Percentiles rank a stretch among this genome's conserved stretches.
These are phyloP conservation scores for Trametes elegans DNA, from an alignment of 768 basidiomycete species.

Conservation along the genomic window DNA sequence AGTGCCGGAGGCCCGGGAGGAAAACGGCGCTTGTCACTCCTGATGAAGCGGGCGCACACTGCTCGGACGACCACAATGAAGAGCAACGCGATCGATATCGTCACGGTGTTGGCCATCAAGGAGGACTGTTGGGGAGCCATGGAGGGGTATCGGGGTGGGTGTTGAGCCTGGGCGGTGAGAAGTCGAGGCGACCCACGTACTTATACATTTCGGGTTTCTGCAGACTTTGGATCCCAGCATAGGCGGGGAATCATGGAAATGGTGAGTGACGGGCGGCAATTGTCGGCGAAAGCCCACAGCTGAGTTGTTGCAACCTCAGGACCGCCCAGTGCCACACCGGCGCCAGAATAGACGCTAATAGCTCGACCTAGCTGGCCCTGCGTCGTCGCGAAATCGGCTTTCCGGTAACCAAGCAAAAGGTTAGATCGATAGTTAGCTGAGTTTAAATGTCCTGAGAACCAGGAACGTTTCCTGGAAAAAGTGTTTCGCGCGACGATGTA, in stretches of 20 bases:
- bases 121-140: constrained; percentile 9
- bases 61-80: not conserved
- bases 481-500: not conserved
- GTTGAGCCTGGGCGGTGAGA: not conserved
- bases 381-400: too few species aligned
- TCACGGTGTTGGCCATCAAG: not conserved
- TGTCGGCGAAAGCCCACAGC: not conserved
- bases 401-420: too few species aligned
- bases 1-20: constrained; percentile 13
- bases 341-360: not conserved
- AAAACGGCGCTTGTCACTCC: constrained; percentile 1
- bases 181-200: not conserved
- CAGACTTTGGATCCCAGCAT: constrained; percentile 1
- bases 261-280: not conserved
- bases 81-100: not conserved
- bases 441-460: not conserved
- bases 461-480: not conserved
- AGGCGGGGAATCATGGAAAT: constrained; percentile 3
- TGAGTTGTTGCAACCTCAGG: not conserved
- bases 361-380: too few species aligned
- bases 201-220: not conserved
- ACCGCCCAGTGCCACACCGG: not conserved
- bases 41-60: not conserved
- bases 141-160: not conserved
- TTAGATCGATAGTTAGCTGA: too few species aligned